These are phyloP conservation scores for Paraconiothyrium brasiliense DNA, from an alignment of 2,329 filamentous ascomycete genomes.

Conservation along the genomic window DNA sequence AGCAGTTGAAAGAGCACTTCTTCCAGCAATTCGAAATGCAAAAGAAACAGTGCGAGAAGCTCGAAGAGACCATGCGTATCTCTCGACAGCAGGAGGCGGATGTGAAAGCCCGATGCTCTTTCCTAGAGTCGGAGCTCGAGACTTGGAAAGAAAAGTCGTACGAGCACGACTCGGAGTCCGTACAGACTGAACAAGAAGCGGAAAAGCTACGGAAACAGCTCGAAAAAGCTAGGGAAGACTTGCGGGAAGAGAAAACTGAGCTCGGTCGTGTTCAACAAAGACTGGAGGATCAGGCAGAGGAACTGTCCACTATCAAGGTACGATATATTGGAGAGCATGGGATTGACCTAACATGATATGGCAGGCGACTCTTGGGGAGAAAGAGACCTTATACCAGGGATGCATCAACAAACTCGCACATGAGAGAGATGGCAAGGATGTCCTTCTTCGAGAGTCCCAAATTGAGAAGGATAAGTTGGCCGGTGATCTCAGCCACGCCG, in stretches of 20 bases:
- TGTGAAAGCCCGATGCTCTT: conserved; percentile 19
- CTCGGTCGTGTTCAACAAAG: conserved; percentile 16
- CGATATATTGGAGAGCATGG: conserved; percentile 1
- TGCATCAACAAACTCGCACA: conserved; percentile 26
- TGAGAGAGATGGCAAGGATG: conserved; percentile 28
- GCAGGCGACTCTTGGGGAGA: conserved; percentile 20
- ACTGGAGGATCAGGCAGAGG: conserved; percentile 17
- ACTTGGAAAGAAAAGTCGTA: conserved; percentile 18
- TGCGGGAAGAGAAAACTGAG: conserved; percentile 17
- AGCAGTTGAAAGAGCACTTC: conserved; percentile 27
- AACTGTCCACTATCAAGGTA: conserved; percentile 17
- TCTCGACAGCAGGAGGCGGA: conserved; percentile 23
- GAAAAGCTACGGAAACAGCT: conserved; percentile 25
- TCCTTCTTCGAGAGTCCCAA: conserved; percentile 7
- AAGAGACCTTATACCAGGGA: conserved; percentile 24
- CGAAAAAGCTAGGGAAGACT: conserved; percentile 21
- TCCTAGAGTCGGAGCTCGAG: conserved; percentile 29
- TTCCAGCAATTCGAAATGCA: conserved; percentile 27
- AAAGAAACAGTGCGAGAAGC: conserved; percentile 21
- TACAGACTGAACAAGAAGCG: conserved; percentile 20
- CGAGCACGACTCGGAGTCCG: conserved; percentile 6
- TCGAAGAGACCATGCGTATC: conserved; percentile 23
- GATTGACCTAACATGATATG: conserved; percentile 16
- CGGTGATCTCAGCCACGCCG: neutral
- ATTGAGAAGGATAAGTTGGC: conserved; percentile 18